Percentiles rank a stretch among this genome's conserved stretches.
Conservation (phyloP, 75 land plant species). For the Cunninghamia lanceolata region DNA sequence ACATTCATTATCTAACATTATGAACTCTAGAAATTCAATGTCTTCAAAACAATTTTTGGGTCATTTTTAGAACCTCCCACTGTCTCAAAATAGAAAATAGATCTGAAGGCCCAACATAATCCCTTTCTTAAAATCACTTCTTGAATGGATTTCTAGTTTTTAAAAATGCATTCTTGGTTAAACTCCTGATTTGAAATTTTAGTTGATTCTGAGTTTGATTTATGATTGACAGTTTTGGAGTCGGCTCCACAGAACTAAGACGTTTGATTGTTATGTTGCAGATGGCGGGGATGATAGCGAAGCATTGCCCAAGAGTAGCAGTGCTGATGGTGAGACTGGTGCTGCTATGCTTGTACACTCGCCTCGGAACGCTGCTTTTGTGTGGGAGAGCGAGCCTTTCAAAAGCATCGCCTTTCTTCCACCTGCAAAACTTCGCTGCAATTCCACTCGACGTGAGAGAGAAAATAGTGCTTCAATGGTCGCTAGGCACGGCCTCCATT, state of each 20-base stretch:
- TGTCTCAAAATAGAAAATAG: too few species aligned
- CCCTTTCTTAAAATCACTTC: background rate
- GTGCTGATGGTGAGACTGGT: constrained; percentile 21
- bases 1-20: too few species aligned
- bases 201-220: background rate
- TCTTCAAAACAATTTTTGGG: too few species aligned
- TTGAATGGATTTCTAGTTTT: background rate
- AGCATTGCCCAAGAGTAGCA: constrained; percentile 27
- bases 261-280: constrained; percentile 8
- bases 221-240: background rate
- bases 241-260: background rate
- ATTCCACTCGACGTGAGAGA: constrained; percentile 53
- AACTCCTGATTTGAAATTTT: background rate
- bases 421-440: constrained; percentile 44
- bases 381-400: constrained; percentile 40
- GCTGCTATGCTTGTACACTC: constrained; percentile 40
- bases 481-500: constrained; percentile 12
- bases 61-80: too few species aligned
- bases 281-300: constrained; percentile 55
- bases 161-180: background rate
- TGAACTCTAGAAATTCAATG: too few species aligned
- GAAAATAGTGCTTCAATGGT: constrained; percentile 42
- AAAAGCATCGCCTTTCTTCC: constrained; percentile 33
- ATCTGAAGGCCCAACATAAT: background rate
- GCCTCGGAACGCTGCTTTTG: constrained; percentile 58